Evolutionary conservation across 257 asterid genomes (phyloP).

Genomic region (Solanum raphanifolium): DNA sequence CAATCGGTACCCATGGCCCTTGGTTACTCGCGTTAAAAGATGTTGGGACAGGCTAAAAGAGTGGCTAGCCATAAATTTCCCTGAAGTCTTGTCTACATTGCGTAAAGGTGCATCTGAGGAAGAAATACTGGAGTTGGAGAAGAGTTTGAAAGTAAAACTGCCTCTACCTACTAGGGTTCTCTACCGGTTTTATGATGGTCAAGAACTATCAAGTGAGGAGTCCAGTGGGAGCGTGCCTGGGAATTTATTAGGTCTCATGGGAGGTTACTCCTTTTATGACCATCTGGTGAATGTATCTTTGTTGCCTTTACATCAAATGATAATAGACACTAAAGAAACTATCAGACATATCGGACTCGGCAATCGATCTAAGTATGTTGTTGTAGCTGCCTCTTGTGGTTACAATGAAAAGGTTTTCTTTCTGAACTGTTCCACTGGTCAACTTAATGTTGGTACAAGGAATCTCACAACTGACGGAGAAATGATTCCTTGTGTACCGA

Average conservation of each 20-base stretch:
- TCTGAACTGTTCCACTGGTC: slow-evolving; percentile 68
- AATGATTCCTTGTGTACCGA: slow-evolving; percentile 88
- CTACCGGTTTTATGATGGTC: slow-evolving; percentile 84
- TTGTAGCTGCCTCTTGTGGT: slow-evolving; percentile 59
- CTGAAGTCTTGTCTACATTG: slow-evolving; percentile 64
- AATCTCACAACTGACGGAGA: slow-evolving; percentile 61
- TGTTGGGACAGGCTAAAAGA: slow-evolving; percentile 63
- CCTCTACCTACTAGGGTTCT: slow-evolving; percentile 85
- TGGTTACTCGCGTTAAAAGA: slow-evolving; percentile 55
- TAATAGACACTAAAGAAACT: slow-evolving; percentile 28
- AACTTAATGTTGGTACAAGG: slow-evolving; percentile 68
- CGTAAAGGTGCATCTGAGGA: slow-evolving; percentile 75
- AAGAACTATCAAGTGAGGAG: slow-evolving; percentile 35
- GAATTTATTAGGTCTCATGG: slow-evolving; percentile 70
- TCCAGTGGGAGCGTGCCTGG: slow-evolving; percentile 18
- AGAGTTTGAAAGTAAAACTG: slow-evolving; percentile 47
- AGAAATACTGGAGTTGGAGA: slow-evolving; percentile 48
- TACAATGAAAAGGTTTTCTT: slow-evolving; percentile 53
- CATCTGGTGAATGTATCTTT: slow-evolving; percentile 71
- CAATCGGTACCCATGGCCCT: slow-evolving; percentile 73
- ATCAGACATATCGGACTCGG: slow-evolving; percentile 27
- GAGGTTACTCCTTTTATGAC: slow-evolving; percentile 69
- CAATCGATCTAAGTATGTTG: slow-evolving; percentile 33
- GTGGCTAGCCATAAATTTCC: slow-evolving; percentile 59
- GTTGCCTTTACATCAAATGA: slow-evolving; percentile 56